A percentile compares a stretch with the other conserved stretches of the same genome.
Evolutionary conservation across 1,139 yeast species (phyloP).

Genomic region (Taphrina confusa): DNA sequence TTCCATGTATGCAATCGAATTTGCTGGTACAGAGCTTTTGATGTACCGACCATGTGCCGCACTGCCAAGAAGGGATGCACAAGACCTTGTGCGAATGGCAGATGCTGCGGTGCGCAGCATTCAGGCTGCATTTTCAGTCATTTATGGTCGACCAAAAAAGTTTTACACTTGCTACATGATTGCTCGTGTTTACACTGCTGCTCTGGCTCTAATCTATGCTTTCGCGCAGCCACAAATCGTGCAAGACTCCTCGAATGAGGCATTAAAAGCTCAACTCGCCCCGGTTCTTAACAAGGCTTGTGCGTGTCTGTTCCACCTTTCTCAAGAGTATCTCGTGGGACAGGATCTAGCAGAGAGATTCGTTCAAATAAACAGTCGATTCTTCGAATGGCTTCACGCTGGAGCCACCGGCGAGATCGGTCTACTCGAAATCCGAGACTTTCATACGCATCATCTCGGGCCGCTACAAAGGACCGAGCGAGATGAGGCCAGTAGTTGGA

Average conservation of each 20-base stretch:
- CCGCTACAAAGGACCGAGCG: neutral
- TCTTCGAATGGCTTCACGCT: neutral
- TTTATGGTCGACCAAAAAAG: neutral
- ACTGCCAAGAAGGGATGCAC: neutral
- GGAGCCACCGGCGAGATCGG: neutral
- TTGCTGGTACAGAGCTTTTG: neutral
- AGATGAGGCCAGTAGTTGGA: neutral
- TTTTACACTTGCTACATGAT: conserved; percentile 1
- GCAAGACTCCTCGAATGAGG: neutral
- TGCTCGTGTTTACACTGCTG: conserved; percentile 11
- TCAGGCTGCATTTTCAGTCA: neutral
- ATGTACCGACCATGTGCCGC: conserved; percentile 2
- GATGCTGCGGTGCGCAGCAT: neutral
- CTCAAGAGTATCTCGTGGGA: conserved; percentile 7
- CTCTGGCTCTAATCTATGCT: conserved; percentile 2
- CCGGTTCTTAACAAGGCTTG: neutral
- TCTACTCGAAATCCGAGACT: conserved; percentile 1
- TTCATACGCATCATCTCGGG: conserved; percentile 8
- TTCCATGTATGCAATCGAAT: neutral
- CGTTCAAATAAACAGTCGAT: neutral
- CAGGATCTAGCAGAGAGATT: conserved; percentile 3
- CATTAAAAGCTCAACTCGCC: neutral
- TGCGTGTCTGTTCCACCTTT: conserved; percentile 1
- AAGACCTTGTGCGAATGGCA: neutral
- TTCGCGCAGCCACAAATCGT: neutral